phyloP scores from a whole-genome alignment of 805 yeast genomes.

The Candida nonsorbophila region DNA sequence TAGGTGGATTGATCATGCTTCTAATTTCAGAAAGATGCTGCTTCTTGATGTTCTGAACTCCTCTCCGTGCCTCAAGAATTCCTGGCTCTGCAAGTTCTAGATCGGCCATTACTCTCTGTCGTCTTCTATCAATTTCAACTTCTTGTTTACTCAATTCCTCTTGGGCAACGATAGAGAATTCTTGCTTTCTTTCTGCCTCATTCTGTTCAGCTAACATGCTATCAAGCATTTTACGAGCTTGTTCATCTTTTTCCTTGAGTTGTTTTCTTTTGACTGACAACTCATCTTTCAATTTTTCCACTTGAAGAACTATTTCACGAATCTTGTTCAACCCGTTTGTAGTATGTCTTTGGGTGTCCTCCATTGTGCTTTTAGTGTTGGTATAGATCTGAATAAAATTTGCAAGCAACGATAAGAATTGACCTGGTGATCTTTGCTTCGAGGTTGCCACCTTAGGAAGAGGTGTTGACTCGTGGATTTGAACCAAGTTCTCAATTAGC shows the following conservation, averaged over 20 bases:
- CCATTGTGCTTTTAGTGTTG: slow-evolving; percentile 44
- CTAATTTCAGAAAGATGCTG: slow-evolving; percentile 86
- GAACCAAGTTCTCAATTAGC: slow-evolving; percentile 42
- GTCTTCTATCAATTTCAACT: slow-evolving; percentile 48
- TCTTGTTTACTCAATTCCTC: slow-evolving; percentile 67
- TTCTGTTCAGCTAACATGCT: slow-evolving; percentile 80
- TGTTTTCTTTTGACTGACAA: slow-evolving; percentile 49
- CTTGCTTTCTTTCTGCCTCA: slow-evolving; percentile 87
- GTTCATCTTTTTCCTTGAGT: slow-evolving; percentile 53
- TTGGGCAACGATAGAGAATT: slow-evolving; percentile 75
- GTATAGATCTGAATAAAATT: slow-evolving; percentile 40
- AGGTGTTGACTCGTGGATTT: slow-evolving; percentile 39
- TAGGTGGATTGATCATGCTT: slow-evolving; percentile 89
- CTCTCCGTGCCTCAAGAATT: slow-evolving; percentile 74
- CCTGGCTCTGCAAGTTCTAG: slow-evolving; percentile 81
- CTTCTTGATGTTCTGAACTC: slow-evolving; percentile 90
- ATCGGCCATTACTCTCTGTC: slow-evolving; percentile 52
- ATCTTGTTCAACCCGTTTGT: slow-evolving; percentile 69
- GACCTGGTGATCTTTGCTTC: slow-evolving; percentile 55
- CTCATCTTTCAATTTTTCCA: slow-evolving; percentile 50
- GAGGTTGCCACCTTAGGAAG: slow-evolving; percentile 8
- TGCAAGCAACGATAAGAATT: slow-evolving; percentile 46
- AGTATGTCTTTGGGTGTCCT: slow-evolving; percentile 66
- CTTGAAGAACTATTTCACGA: slow-evolving; percentile 71
- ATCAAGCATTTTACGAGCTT: slow-evolving; percentile 67